Evolutionary conservation across 768 basidiomycete genomes (phyloP).

Genomic region (Porphyrellus cyaneotinctus): DNA sequence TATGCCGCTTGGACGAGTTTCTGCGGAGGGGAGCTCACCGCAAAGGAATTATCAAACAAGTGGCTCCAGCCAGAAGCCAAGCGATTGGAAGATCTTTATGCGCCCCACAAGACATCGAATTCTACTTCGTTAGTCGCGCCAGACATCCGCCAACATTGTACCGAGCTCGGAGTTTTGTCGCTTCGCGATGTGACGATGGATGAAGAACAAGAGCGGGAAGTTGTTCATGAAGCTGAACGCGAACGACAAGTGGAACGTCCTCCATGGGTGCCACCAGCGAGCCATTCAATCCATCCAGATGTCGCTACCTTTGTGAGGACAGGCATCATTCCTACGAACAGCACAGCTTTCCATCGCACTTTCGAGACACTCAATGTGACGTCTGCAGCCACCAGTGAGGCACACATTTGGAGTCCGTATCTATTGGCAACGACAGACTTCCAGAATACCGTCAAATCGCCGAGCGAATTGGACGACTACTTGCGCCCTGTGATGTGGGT

Average conservation of each 20-base stretch:
- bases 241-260: slow-evolving; percentile 40
- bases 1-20: slow-evolving; percentile 22
- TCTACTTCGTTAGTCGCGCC: background rate
- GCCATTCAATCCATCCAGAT: slow-evolving; percentile 22
- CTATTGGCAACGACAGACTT: slow-evolving; percentile 18
- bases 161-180: slow-evolving; percentile 5
- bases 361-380: slow-evolving; percentile 9
- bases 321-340: slow-evolving; percentile 23
- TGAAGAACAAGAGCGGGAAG: slow-evolving; percentile 43
- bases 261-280: slow-evolving; percentile 18
- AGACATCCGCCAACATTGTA: slow-evolving; percentile 1
- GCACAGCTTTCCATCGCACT: slow-evolving; percentile 21
- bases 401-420: slow-evolving; percentile 13
- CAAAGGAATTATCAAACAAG: slow-evolving; percentile 6
- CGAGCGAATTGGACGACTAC: slow-evolving; percentile 4
- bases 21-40: slow-evolving; percentile 1
- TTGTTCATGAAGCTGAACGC: slow-evolving; percentile 41
- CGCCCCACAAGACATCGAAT: background rate
- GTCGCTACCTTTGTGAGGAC: slow-evolving; percentile 26
- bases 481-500: slow-evolving; percentile 6
- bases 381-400: slow-evolving; percentile 14
- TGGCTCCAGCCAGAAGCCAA: slow-evolving; percentile 44
- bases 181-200: background rate
- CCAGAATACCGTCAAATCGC: slow-evolving; percentile 6
- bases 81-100: slow-evolving; percentile 28